Evolutionary conservation across 176 grass and related monocot genomes (phyloP).

Genomic region (Carex kokanica): DNA sequence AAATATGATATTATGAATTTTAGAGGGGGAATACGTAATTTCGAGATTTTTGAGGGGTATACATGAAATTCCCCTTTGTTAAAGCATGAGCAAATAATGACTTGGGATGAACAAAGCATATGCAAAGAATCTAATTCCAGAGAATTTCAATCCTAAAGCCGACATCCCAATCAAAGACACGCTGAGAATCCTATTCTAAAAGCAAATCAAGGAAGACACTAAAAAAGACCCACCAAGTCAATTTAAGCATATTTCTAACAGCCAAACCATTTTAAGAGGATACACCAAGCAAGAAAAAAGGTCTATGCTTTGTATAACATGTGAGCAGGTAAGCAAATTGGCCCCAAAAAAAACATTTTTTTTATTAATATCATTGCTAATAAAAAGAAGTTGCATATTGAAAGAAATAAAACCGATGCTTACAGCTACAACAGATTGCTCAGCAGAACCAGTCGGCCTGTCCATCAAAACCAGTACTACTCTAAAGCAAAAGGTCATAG

Average conservation of each 20-base stretch:
- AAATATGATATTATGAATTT: too few species aligned
- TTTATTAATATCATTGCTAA: background rate
- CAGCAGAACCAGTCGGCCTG: background rate
- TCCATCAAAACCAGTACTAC: background rate
- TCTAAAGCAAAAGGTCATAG: background rate
- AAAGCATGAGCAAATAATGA: background rate
- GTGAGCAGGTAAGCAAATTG: background rate
- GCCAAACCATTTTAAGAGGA: background rate
- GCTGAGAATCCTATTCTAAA: background rate
- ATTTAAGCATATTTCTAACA: background rate
- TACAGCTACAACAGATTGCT: background rate
- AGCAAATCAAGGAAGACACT: background rate
- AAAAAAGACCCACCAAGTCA: background rate
- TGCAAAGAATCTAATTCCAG: conserved; percentile 4
- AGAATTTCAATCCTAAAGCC: background rate
- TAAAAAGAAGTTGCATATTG: background rate
- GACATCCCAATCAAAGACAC: background rate
- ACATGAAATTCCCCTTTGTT: background rate
- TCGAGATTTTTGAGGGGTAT: too few species aligned
- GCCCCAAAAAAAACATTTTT: background rate
- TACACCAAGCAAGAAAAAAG: background rate
- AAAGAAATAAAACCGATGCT: background rate
- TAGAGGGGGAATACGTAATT: too few species aligned
- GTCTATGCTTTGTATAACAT: background rate
- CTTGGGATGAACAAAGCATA: background rate